These are phyloP conservation scores for Aspergillus ostianus DNA, from an alignment of 495 filamentous ascomycete species.

Conservation along the genomic window DNA sequence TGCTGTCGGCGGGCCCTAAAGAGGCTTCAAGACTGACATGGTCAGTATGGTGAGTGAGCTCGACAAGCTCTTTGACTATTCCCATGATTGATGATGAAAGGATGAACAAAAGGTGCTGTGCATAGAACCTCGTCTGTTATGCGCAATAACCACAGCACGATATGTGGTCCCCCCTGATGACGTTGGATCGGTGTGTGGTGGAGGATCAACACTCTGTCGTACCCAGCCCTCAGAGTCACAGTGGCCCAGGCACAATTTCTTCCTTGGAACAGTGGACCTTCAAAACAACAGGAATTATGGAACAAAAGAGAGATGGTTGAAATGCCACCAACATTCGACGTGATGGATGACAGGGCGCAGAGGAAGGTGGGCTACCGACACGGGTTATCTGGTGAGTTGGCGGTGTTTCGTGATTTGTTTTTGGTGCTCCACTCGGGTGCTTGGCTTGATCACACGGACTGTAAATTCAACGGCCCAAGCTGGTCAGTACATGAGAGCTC, in stretches of 20 bases:
- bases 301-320: neutral
- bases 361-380: neutral
- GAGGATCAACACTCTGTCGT: slow-evolving; percentile 1
- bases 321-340: neutral
- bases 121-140: neutral
- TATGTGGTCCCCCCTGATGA: neutral
- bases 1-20: slow-evolving; percentile 2
- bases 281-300: neutral
- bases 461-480: neutral
- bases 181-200: neutral
- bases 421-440: slow-evolving; percentile 11
- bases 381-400: slow-evolving; percentile 8
- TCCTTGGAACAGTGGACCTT: slow-evolving; percentile 1
- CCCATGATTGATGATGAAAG: neutral
- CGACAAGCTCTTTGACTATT: slow-evolving; percentile 13
- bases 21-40: slow-evolving; percentile 13
- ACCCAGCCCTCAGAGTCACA: neutral
- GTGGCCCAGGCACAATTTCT: neutral
- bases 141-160: neutral
- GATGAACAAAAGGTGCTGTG: neutral
- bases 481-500: neutral
- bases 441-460: slow-evolving; percentile 1
- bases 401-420: slow-evolving; percentile 4
- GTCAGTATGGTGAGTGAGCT: slow-evolving; percentile 8
- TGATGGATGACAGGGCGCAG: neutral